phyloP scores from a whole-genome alignment of 2,329 filamentous ascomycete species.

The Penicillium sp. region DNA sequence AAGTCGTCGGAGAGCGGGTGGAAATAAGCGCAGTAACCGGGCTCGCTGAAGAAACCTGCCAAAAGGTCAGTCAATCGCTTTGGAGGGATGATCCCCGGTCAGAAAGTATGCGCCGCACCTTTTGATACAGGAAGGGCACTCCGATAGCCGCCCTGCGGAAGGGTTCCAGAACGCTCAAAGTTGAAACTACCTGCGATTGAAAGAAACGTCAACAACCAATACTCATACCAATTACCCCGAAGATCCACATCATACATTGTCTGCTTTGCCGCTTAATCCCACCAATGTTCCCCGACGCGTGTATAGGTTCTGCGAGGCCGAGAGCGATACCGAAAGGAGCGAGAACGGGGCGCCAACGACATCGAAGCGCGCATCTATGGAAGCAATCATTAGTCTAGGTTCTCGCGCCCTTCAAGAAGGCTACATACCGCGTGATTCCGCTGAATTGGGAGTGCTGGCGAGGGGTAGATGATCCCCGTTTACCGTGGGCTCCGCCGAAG shows the following conservation, averaged over 20 bases:
- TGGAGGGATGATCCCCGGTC: background rate
- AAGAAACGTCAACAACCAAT: background rate
- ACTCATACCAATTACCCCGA: background rate
- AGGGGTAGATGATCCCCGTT: constrained; percentile 40
- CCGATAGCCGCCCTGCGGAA: constrained; percentile 76
- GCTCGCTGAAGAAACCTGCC: constrained; percentile 75
- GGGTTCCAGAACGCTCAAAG: constrained; percentile 81
- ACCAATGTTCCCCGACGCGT: constrained; percentile 90
- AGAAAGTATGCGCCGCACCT: constrained; percentile 33
- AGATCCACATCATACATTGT: constrained; percentile 65
- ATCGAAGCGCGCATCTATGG: constrained; percentile 91
- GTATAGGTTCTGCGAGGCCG: constrained; percentile 90
- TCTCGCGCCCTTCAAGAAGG: background rate
- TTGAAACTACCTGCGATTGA: constrained; percentile 71
- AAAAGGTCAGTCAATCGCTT: constrained; percentile 10
- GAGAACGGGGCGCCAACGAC: constrained; percentile 91
- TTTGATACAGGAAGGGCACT: constrained; percentile 93
- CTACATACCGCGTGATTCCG: constrained; percentile 43
- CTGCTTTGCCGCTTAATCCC: constrained; percentile 82
- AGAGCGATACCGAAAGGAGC: constrained; percentile 87
- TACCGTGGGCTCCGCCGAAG: constrained; percentile 38
- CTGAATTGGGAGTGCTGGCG: constrained; percentile 38
- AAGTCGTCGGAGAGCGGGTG: constrained; percentile 81
- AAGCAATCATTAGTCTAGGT: constrained; percentile 10
- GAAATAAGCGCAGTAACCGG: constrained; percentile 87